Percentiles rank a stretch among this genome's conserved stretches.
Conservation (phyloP, 257 asterid genomes). For the Gentiana dahurica region DNA sequence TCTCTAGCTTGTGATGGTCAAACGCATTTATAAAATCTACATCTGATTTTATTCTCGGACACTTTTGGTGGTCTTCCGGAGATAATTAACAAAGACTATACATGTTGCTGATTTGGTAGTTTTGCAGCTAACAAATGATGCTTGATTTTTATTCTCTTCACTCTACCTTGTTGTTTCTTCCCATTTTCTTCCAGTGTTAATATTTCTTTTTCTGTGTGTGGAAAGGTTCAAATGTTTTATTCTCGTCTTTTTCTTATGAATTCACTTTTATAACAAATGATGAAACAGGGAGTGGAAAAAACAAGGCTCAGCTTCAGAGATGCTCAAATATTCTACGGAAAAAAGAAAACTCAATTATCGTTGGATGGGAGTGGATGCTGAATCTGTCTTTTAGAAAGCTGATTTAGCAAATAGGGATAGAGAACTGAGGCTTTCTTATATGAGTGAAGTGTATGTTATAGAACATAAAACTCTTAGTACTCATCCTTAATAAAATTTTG, state of each 20-base stretch:
- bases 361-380: background rate
- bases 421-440: background rate
- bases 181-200: background rate
- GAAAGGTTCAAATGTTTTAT: background rate
- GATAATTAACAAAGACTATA: no score
- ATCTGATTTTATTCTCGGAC: no score
- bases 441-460: background rate
- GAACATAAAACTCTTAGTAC: background rate
- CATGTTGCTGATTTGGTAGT: no score
- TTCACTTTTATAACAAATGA: background rate
- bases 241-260: background rate
- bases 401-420: background rate
- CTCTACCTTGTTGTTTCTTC: background rate
- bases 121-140: no score
- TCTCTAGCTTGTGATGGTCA: no score
- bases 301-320: background rate
- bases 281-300: background rate
- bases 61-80: no score
- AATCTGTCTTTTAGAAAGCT: background rate
- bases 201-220: background rate
- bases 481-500: background rate
- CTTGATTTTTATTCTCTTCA: no score
- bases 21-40: no score
- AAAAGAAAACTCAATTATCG: background rate
- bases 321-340: no score